Conservation (phyloP, 1,284 basidiomycete genomes). For the Boletus sp. region DNA sequence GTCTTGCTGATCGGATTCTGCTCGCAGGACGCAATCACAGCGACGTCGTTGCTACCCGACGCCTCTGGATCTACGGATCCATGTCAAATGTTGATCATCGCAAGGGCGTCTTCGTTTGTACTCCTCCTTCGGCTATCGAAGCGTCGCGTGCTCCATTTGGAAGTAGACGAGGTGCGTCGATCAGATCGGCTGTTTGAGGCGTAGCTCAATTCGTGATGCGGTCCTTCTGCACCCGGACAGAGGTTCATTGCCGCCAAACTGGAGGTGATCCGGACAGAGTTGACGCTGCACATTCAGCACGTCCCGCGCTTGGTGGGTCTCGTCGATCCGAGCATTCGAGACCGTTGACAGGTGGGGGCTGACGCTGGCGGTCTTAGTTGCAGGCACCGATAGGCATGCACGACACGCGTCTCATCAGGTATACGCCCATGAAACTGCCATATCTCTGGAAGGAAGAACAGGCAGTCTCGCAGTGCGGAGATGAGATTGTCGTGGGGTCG, state of each 20-base stretch:
- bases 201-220: neutral
- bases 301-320: constrained; percentile 22
- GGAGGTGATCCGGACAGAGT: constrained; percentile 23
- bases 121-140: constrained; percentile 22
- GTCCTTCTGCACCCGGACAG: constrained; percentile 3
- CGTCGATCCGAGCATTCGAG: neutral
- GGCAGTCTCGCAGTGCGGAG: neutral
- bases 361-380: constrained; percentile 14
- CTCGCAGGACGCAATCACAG: constrained; percentile 9
- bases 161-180: constrained; percentile 27
- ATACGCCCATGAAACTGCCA: constrained; percentile 16
- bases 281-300: constrained; percentile 15
- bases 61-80: neutral
- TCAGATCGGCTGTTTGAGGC: neutral
- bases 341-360: neutral
- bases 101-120: constrained; percentile 20
- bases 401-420: constrained; percentile 22
- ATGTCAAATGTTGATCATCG: constrained; percentile 23
- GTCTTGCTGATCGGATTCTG: constrained; percentile 1
- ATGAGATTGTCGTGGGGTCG: neutral
- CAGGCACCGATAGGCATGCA: constrained; percentile 15
- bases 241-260: constrained; percentile 16
- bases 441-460: constrained; percentile 25
- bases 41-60: constrained; percentile 1
- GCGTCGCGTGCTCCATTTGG: constrained; percentile 22